A percentile compares a stretch with the other conserved stretches of the same genome.
phyloP scores from a whole-genome alignment of 371 early-diverging fungal genomes.

The Catenaria anguillulae region DNA sequence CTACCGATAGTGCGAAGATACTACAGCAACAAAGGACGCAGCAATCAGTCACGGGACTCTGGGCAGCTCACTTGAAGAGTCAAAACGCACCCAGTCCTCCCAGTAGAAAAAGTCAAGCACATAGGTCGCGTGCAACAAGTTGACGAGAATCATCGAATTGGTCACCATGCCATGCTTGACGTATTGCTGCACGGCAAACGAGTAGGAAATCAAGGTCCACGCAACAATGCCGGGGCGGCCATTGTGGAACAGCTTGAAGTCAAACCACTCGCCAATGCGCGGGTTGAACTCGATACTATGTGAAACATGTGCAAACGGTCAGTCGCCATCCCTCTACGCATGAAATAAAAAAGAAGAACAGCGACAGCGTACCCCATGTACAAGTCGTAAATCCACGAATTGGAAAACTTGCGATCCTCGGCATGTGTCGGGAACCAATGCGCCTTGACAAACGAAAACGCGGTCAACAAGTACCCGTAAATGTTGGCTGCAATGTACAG shows the following conservation, averaged over 20 bases:
- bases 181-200: conserved; percentile 56
- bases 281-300: conserved; percentile 61
- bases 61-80: too few relatives aligned
- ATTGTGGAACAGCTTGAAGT: conserved; percentile 70
- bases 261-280: conserved; percentile 48
- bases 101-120: conserved; percentile 63
- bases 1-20: conserved; percentile 57
- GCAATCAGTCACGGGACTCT: too few relatives aligned
- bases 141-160: conserved; percentile 59
- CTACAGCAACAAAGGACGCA: too few relatives aligned
- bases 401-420: conserved; percentile 63
- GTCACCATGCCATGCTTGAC: conserved; percentile 49
- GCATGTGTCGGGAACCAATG: conserved; percentile 54
- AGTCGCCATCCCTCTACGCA: conserved; percentile 28
- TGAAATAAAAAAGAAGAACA: not conserved
- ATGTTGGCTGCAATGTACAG: conserved; percentile 54
- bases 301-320: too few relatives aligned
- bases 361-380: conserved; percentile 9
- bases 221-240: conserved; percentile 68
- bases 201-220: conserved; percentile 60
- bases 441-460: conserved; percentile 54
- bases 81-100: conserved; percentile 81
- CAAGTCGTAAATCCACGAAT: conserved; percentile 15
- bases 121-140: conserved; percentile 51
- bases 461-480: conserved; percentile 51